phyloP scores from a whole-genome alignment of 768 basidiomycete genomes.

The Pleurotus pulmonarius region DNA sequence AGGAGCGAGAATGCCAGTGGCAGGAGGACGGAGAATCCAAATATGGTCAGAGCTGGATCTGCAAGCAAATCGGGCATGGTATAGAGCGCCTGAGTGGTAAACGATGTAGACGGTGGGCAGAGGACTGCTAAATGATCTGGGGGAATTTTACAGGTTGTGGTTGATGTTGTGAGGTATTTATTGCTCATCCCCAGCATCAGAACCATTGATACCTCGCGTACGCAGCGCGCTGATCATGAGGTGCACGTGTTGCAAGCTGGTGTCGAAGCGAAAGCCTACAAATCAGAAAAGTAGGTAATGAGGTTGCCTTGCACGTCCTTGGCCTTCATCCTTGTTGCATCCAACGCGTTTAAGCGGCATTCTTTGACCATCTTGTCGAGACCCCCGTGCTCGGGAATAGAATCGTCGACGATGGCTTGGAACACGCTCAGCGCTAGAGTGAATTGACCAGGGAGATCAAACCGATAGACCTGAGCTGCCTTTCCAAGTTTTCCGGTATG shows the following conservation, averaged over 20 bases:
- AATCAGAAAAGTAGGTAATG: slow-evolving; percentile 45
- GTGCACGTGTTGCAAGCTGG: neutral
- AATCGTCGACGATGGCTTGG: slow-evolving; percentile 40
- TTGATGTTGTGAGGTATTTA: no score
- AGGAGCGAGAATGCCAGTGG: slow-evolving; percentile 2
- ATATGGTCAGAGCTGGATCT: neutral
- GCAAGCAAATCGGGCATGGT: neutral
- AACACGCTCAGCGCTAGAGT: slow-evolving; percentile 46
- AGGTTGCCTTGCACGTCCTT: slow-evolving; percentile 44
- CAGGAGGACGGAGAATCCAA: neutral
- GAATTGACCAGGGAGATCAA: slow-evolving; percentile 40
- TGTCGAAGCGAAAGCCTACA: slow-evolving; percentile 10
- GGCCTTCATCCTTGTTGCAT: slow-evolving; percentile 37
- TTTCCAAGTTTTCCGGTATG: slow-evolving; percentile 10
- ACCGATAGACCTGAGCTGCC: slow-evolving; percentile 6
- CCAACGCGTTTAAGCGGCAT: slow-evolving; percentile 39
- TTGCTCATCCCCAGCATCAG: no score
- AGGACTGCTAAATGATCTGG: no score
- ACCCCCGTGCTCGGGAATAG: slow-evolving; percentile 34
- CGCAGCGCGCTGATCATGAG: no score
- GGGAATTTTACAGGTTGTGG: no score
- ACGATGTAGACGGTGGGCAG: no score
- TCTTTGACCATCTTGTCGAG: slow-evolving; percentile 37
- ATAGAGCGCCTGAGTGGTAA: neutral
- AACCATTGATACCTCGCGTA: no score